phyloP scores from a whole-genome alignment of 345 rosid species.

The Brassica rapa region DNA sequence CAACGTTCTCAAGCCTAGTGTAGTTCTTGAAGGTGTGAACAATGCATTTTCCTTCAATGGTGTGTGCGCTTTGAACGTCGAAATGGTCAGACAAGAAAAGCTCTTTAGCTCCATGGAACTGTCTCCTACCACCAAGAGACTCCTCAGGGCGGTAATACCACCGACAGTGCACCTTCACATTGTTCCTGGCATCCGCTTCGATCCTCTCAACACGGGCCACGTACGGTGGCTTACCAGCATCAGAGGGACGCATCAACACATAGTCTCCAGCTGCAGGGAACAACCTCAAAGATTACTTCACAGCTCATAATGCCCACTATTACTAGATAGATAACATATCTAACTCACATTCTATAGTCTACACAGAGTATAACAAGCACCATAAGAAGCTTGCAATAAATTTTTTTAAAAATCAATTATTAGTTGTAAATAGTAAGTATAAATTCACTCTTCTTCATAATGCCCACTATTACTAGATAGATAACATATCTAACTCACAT shows the following conservation, averaged over 20 bases:
- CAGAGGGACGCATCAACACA: slow-evolving; percentile 84
- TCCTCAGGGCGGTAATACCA: slow-evolving; percentile 94
- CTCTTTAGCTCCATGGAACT: slow-evolving; percentile 86
- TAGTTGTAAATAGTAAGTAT: not conserved
- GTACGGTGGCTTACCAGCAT: slow-evolving; percentile 73
- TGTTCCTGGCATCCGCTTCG: slow-evolving; percentile 75
- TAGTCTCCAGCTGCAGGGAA: slow-evolving; percentile 65
- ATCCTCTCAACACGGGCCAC: slow-evolving; percentile 81
- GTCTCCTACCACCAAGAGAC: slow-evolving; percentile 85
- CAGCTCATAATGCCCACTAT: not conserved
- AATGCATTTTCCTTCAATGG: slow-evolving; percentile 77
- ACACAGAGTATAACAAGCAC: not conserved
- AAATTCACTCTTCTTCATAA: not conserved
- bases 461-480: not conserved
- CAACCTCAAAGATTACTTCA: slow-evolving; percentile 23
- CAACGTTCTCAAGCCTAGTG: slow-evolving; percentile 80
- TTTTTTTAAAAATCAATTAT: not conserved
- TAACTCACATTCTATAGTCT: not conserved
- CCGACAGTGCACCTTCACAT: slow-evolving; percentile 69
- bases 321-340: not conserved
- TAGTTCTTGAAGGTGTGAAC: slow-evolving; percentile 86
- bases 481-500: not conserved
- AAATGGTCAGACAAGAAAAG: slow-evolving; percentile 74
- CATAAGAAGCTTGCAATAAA: not conserved
- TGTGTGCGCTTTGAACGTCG: slow-evolving; percentile 80